These are phyloP conservation scores for Aciculosporium take DNA, from an alignment of 2,329 filamentous ascomycete genomes.

Conservation along the genomic window DNA sequence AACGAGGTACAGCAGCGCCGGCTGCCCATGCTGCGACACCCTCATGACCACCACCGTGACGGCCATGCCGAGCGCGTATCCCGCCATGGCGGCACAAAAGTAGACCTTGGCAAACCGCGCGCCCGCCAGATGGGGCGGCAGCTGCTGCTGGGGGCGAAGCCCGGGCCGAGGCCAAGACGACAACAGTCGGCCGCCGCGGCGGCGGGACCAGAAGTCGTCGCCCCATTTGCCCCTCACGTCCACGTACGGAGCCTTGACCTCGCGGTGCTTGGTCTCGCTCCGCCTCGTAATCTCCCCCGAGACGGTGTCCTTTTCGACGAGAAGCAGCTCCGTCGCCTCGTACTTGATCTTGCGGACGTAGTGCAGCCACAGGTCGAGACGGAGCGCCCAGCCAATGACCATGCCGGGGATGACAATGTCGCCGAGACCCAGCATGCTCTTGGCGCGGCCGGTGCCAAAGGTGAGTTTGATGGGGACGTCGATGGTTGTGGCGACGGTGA, in stretches of 20 bases:
- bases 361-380: conserved; percentile 80
- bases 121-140: conserved; percentile 22
- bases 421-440: conserved; percentile 79
- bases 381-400: conserved; percentile 71
- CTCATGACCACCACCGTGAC: conserved; percentile 64
- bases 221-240: conserved; percentile 65
- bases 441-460: conserved; percentile 52
- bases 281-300: conserved; percentile 21
- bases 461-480: conserved; percentile 90
- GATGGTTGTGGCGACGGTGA: conserved; percentile 73
- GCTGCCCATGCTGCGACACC: conserved; percentile 68
- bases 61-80: conserved; percentile 68
- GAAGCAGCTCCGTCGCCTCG: conserved; percentile 19
- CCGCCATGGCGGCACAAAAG: conserved; percentile 61
- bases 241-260: conserved; percentile 37
- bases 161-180: conserved; percentile 10
- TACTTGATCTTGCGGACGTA: conserved; percentile 55
- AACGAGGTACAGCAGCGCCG: conserved; percentile 82
- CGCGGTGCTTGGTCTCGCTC: conserved; percentile 26
- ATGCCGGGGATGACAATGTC: conserved; percentile 89
- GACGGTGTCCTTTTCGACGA: conserved; percentile 19
- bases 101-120: conserved; percentile 66
- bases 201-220: conserved; percentile 61
- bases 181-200: conserved; percentile 13
- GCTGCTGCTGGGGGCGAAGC: too few species aligned